A percentile compares a stretch with the other conserved stretches of the same genome.
Conservation (phyloP, 2,329 filamentous ascomycete genomes). For the Pseudopyricularia javanii region DNA sequence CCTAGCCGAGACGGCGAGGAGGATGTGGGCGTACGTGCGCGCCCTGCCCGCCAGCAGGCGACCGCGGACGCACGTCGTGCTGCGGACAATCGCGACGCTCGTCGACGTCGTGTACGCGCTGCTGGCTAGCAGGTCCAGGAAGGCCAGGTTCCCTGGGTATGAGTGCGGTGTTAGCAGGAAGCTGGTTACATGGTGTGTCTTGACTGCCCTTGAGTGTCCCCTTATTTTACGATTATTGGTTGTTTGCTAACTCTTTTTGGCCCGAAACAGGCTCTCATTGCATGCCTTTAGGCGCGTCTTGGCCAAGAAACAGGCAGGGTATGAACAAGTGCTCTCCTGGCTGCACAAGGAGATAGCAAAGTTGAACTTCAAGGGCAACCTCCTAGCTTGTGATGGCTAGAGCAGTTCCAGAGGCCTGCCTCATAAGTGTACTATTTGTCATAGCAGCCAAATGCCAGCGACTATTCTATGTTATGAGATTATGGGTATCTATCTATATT, state of each 20-base stretch:
- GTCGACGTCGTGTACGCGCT: conserved; percentile 52
- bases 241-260: background rate
- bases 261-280: conserved; percentile 46
- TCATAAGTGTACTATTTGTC: too few relatives aligned
- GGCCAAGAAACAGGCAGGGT: conserved; percentile 57
- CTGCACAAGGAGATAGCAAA: conserved; percentile 36
- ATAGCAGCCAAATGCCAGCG: too few relatives aligned
- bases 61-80: conserved; percentile 48
- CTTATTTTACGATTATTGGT: background rate
- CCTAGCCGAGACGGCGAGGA: conserved; percentile 68
- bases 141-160: conserved; percentile 34
- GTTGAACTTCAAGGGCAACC: conserved; percentile 12
- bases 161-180: conserved; percentile 44
- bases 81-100: conserved; percentile 53
- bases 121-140: conserved; percentile 42
- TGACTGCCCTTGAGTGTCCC: background rate
- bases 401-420: too few relatives aligned
- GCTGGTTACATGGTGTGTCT: conserved; percentile 49
- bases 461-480: too few relatives aligned
- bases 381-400: background rate
- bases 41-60: conserved; percentile 45
- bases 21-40: conserved; percentile 50
- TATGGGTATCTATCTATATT: too few relatives aligned
- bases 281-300: conserved; percentile 61
- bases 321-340: conserved; percentile 55